Evolutionary conservation across 2,329 filamentous ascomycete genomes (phyloP).

Genomic region (Epichloe sibirici): DNA sequence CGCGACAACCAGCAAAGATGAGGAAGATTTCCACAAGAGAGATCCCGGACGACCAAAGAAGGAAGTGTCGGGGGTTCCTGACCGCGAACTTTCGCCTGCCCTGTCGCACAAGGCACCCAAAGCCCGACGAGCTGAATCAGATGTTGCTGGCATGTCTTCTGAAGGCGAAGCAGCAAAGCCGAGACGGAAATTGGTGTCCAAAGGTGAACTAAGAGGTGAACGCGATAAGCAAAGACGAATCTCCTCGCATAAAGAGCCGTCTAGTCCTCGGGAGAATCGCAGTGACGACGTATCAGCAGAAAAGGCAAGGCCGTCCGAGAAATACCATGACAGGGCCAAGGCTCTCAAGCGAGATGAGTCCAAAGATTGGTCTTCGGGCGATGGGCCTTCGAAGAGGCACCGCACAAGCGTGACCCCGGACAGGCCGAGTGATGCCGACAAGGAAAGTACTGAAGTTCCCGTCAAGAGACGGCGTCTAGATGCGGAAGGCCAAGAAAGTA

Average conservation of each 20-base stretch:
- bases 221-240: constrained; percentile 43
- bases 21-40: constrained; percentile 38
- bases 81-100: constrained; percentile 40
- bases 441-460: constrained; percentile 38
- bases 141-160: constrained; percentile 38
- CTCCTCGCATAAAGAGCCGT: constrained; percentile 34
- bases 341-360: constrained; percentile 50
- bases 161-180: constrained; percentile 48
- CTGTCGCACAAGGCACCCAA: constrained; percentile 36
- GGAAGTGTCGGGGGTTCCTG: constrained; percentile 39
- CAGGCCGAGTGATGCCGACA: constrained; percentile 36
- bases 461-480: constrained; percentile 47
- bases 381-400: constrained; percentile 44
- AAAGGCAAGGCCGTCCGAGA: constrained; percentile 37
- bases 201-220: constrained; percentile 48
- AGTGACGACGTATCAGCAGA: constrained; percentile 37
- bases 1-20: constrained; percentile 26
- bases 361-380: constrained; percentile 39
- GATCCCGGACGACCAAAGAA: constrained; percentile 42
- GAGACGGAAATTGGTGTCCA: constrained; percentile 50
- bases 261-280: constrained; percentile 38
- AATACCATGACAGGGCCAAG: constrained; percentile 47
- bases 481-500: constrained; percentile 37
- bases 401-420: constrained; percentile 48
- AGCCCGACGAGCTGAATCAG: constrained; percentile 41